A percentile compares a stretch with the other conserved stretches of the same genome.
phyloP scores from a whole-genome alignment of 2,329 filamentous ascomycete genomes.

The Berkeleyomyces rouxiae region DNA sequence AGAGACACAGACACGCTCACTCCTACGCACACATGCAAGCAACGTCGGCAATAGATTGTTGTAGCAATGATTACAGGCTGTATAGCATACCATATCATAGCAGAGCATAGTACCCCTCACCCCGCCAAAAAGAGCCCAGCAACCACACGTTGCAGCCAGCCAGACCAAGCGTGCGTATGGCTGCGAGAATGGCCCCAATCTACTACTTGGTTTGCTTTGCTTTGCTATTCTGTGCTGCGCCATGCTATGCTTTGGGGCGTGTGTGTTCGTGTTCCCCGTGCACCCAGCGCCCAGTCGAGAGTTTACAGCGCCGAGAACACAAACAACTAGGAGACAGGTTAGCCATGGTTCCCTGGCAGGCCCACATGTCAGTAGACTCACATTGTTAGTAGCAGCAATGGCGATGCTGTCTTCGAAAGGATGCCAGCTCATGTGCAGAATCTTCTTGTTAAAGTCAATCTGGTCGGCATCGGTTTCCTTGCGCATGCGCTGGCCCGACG shows the following conservation, averaged over 20 bases:
- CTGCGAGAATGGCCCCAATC: not conserved
- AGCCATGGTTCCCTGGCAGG: slow-evolving; percentile 11
- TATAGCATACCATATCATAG: slow-evolving; percentile 3
- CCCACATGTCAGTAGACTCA: slow-evolving; percentile 35
- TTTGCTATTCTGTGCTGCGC: no score
- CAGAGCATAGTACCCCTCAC: no score
- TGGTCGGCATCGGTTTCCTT: slow-evolving; percentile 99
- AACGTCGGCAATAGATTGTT: not conserved
- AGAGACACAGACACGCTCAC: not conserved
- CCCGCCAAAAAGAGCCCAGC: not conserved
- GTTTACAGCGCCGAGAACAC: slow-evolving; percentile 59
- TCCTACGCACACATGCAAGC: not conserved
- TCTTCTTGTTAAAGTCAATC: slow-evolving; percentile 99
- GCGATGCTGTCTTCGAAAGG: slow-evolving; percentile 98
- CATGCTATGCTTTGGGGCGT: no score
- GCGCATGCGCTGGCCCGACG: slow-evolving; percentile 84
- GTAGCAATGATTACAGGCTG: slow-evolving; percentile 9
- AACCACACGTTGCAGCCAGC: not conserved
- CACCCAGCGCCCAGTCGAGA: not conserved
- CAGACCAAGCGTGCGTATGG: not conserved
- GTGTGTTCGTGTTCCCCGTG: no score
- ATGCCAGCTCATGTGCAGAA: slow-evolving; percentile 99
- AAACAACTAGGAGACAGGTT: slow-evolving; percentile 39
- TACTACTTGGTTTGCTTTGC: not conserved
- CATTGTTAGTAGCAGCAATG: slow-evolving; percentile 98